phyloP scores from a whole-genome alignment of 31 red algal species.

The Porphyra umbilicalis region DNA sequence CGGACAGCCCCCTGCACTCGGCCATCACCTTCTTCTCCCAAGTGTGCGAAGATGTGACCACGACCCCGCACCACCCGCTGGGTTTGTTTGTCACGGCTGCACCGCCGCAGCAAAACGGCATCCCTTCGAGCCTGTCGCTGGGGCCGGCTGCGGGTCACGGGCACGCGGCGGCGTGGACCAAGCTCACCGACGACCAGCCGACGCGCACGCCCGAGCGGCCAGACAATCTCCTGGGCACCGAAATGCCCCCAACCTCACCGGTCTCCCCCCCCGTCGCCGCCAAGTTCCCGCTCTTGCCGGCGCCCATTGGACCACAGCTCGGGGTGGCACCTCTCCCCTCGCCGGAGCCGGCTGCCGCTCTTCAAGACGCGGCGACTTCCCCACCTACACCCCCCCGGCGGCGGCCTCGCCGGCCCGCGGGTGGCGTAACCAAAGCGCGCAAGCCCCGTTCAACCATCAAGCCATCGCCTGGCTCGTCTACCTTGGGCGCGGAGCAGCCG shows the following conservation, averaged over 20 bases:
- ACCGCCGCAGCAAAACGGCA: no score
- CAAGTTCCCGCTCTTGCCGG: not conserved
- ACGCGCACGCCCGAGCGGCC: no score
- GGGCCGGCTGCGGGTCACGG: no score
- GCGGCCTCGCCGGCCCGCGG: not conserved
- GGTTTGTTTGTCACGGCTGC: not conserved
- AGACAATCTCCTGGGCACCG: no score
- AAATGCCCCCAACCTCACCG: not conserved
- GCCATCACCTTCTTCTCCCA: not conserved
- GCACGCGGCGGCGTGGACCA: no score
- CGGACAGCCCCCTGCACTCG: not conserved
- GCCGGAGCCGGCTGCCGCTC: no score
- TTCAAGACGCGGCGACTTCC: no score
- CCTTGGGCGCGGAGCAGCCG: not conserved
- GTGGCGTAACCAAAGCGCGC: no score
- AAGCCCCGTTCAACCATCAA: no score
- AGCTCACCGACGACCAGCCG: no score
- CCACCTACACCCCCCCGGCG: not conserved
- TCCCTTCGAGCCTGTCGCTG: no score
- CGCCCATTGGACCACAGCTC: not conserved
- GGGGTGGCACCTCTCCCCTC: not conserved
- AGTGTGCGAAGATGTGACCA: not conserved
- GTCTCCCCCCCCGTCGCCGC: not conserved
- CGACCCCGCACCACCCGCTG: not conserved
- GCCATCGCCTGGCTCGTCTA: not conserved